A percentile compares a stretch with the other conserved stretches of the same genome.
Conservation (phyloP, 208 protist genomes). For the Zelonia costaricensis region DNA sequence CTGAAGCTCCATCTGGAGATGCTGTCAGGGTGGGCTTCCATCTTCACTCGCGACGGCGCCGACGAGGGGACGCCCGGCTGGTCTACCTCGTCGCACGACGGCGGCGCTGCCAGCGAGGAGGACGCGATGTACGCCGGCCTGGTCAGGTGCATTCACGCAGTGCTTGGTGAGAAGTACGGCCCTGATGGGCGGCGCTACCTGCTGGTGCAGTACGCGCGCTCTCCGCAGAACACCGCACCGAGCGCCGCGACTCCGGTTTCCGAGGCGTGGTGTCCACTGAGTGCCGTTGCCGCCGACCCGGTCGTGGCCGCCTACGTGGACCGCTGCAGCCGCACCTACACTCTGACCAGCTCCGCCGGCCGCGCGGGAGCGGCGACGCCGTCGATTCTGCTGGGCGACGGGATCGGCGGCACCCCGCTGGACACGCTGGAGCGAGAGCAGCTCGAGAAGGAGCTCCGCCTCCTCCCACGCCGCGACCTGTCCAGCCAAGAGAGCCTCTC, state of each 20-base stretch:
- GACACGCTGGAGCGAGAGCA: slow-evolving; percentile 55
- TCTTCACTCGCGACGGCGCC: no score
- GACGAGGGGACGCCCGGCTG: not conserved
- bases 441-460: slow-evolving; percentile 44
- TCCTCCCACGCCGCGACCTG: slow-evolving; percentile 34
- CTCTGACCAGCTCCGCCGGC: slow-evolving; percentile 1
- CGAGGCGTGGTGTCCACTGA: slow-evolving; percentile 39
- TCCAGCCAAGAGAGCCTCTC: slow-evolving; percentile 10
- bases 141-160: slow-evolving; percentile 10
- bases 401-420: slow-evolving; percentile 15
- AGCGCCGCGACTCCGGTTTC: not conserved
- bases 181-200: slow-evolving; percentile 25
- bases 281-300: slow-evolving; percentile 20
- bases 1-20: no score
- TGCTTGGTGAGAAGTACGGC: slow-evolving; percentile 48
- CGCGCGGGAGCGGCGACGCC: slow-evolving; percentile 1
- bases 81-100: not conserved
- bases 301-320: slow-evolving; percentile 42
- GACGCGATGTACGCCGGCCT: not conserved
- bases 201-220: slow-evolving; percentile 29
- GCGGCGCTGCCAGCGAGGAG: not conserved
- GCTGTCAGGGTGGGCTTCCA: no score
- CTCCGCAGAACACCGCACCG: not conserved
- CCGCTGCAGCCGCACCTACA: slow-evolving; percentile 34
- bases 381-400: slow-evolving; percentile 12